These are phyloP conservation scores for Polychaeton citri DNA, from an alignment of 2,329 filamentous ascomycete genomes.

Conservation along the genomic window DNA sequence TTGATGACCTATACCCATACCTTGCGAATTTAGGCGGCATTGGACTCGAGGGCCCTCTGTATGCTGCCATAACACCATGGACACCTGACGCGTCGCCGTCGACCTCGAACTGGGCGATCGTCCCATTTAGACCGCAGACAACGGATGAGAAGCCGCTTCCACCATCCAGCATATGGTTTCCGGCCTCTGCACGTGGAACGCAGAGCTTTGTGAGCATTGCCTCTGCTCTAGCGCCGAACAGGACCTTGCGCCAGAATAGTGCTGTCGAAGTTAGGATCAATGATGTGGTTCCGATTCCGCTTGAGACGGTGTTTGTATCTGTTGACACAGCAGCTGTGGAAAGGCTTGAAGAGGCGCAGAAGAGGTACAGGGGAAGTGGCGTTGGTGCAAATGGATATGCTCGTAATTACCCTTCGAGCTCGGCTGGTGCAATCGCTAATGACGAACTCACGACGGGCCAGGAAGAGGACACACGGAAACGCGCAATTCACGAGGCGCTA, in stretches of 20 bases:
- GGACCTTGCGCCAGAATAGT: conserved; percentile 57
- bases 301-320: conserved; percentile 79
- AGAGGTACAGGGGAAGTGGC: conserved; percentile 60
- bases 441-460: conserved; percentile 4
- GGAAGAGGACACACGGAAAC: conserved; percentile 12
- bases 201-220: conserved; percentile 67
- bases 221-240: conserved; percentile 59
- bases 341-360: conserved; percentile 70
- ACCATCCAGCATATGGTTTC: conserved; percentile 68
- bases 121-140: conserved; percentile 49
- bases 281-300: conserved; percentile 62
- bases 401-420: background rate
- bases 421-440: conserved; percentile 3
- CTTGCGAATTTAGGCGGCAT: conserved; percentile 1
- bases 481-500: conserved; percentile 56
- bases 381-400: conserved; percentile 14
- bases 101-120: conserved; percentile 67
- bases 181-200: conserved; percentile 56
- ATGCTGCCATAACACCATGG: conserved; percentile 66
- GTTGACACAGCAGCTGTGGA: conserved; percentile 69
- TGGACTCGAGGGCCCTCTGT: conserved; percentile 31
- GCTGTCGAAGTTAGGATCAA: conserved; percentile 75
- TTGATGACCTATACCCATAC: conserved; percentile 63
- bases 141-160: conserved; percentile 48
- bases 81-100: conserved; percentile 42